Evolutionary conservation across 2,329 filamentous ascomycete species (phyloP), one percentile per base, ranked within the genome.

Genomic region (Fusarium caatingaense): DNA sequence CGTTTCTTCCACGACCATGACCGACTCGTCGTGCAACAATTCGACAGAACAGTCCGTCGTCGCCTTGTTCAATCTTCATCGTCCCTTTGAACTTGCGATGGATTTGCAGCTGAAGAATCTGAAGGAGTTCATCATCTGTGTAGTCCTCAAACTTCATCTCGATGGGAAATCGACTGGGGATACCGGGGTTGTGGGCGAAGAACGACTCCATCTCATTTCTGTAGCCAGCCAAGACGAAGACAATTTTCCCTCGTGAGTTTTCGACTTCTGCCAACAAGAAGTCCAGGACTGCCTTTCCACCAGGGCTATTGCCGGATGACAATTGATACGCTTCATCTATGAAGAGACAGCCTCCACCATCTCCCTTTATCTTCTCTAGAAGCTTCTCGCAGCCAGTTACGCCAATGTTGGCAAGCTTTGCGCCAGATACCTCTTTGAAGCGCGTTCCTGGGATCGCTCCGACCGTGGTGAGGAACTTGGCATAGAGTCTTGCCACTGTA

Each of bases 281-380:
- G 66, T 95, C 91, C 0, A 95, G 80, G 0, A 93, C 90, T 0
- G 85, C 84, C 1, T 79, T 81, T 0, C 92, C 91, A 1, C 86
- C 87, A 4, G 76, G 72, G 23, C 80, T 91, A 58, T 87, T 86
- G 0, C 86, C 86, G 1, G 87, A 87, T 0, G 88, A 84, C 0
- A 95, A 82, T 68, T 94, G 92, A 72, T 95, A 94, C 0, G 92
- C 91, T 76, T 95, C 92, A 64, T 95, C 92, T 23, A 95, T 90
- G 74, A 95, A 94, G 3, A 93, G 73, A 0, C 89, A 89, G 0
- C 92, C 92, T 0, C 92, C 92, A 0, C 87, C 89, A 1, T 78
- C 69, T 28, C 88, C 81, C 6, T 88, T 74, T 40, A 94, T 83
- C 0, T 73, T 50, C 1, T 82, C 77, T 0, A 83, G 21, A 1